phyloP scores from a whole-genome alignment of 768 basidiomycete species.

The Lentinula guzmanii region DNA sequence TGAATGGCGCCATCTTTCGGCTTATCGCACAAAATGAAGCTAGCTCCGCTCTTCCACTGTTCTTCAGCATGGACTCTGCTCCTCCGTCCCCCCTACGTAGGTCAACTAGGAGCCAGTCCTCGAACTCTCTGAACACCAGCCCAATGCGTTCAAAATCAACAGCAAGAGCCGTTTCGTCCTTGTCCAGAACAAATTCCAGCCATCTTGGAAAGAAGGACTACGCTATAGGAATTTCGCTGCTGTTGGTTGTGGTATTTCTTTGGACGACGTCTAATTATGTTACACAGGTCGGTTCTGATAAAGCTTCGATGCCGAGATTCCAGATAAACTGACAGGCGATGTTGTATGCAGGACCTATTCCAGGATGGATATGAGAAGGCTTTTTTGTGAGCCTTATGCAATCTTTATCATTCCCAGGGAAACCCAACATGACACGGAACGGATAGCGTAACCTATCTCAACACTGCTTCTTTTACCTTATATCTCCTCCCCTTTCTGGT shows the following conservation, averaged over 20 bases:
- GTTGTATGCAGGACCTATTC: constrained; percentile 36
- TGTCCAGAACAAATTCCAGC: neutral
- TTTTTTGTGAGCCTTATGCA: constrained; percentile 58
- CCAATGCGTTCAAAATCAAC: neutral
- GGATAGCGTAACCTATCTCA: constrained; percentile 81
- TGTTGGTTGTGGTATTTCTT: constrained; percentile 71
- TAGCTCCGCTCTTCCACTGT: neutral
- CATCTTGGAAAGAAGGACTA: constrained; percentile 1
- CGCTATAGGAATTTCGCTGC: constrained; percentile 51
- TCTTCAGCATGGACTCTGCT: neutral
- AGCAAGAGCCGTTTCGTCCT: neutral
- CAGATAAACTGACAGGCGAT: constrained; percentile 10
- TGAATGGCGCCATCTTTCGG: neutral
- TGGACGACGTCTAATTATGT: constrained; percentile 91
- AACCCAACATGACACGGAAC: neutral
- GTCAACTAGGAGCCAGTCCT: neutral
- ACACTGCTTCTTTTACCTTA: constrained; percentile 81
- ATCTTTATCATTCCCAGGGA: neutral
- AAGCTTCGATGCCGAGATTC: neutral
- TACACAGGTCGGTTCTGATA: constrained; percentile 51
- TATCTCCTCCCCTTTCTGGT: constrained; percentile 63
- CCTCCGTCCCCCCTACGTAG: neutral
- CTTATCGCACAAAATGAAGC: neutral
- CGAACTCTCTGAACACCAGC: neutral
- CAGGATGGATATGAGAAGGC: constrained; percentile 78